phyloP scores from a whole-genome alignment of 2,329 filamentous ascomycete species.

The Epichloe gansuensis region DNA sequence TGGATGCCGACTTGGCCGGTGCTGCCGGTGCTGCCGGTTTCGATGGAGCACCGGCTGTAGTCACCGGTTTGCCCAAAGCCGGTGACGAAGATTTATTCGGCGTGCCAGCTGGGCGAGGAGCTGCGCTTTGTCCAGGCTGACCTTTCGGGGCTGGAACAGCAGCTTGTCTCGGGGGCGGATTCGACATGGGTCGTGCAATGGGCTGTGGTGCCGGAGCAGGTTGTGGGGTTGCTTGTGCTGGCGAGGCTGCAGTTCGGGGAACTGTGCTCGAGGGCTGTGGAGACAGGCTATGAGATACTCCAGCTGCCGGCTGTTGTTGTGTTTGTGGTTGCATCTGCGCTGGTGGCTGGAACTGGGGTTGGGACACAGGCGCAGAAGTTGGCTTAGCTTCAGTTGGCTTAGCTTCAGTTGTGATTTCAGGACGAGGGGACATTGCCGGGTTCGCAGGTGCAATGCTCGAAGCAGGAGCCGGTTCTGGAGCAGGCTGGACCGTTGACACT shows the following conservation, averaged over 20 bases:
- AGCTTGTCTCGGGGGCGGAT: constrained; percentile 10
- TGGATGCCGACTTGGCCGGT: constrained; percentile 18
- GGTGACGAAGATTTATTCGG: constrained; percentile 4
- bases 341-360: constrained; percentile 7
- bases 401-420: not conserved
- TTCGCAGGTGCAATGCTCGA: constrained; percentile 8
- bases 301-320: not conserved
- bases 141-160: constrained; percentile 9
- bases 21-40: not conserved
- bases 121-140: constrained; percentile 2
- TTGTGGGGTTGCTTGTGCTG: constrained; percentile 7
- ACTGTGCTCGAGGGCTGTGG: not conserved
- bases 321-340: constrained; percentile 1
- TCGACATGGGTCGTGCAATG: constrained; percentile 12
- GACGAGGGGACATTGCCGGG: constrained; percentile 7
- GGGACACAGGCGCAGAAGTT: not conserved
- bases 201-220: constrained; percentile 13
- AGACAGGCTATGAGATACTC: not conserved
- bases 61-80: constrained; percentile 10
- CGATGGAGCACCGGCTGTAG: constrained; percentile 7
- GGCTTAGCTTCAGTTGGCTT: not conserved
- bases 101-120: not conserved
- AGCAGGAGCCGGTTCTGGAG: not conserved
- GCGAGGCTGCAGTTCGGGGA: constrained; percentile 5
- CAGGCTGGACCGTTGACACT: not conserved